Evolutionary conservation across 495 filamentous ascomycete species (phyloP).

Genomic region (Aspergillus biplanus): DNA sequence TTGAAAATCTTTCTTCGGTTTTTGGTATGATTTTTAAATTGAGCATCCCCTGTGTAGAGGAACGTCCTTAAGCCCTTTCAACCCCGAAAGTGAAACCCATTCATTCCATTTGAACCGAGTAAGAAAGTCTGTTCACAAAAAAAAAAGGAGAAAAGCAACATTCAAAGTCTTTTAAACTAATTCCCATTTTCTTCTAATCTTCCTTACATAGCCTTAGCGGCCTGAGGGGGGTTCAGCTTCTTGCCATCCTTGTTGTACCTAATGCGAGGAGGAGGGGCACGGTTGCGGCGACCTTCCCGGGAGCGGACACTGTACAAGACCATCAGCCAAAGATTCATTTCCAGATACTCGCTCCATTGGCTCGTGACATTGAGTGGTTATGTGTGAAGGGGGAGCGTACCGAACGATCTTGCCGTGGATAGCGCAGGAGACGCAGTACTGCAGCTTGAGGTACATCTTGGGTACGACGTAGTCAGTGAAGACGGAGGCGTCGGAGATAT

Average conservation of each 20-base stretch:
- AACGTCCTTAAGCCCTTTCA: slow-evolving; percentile 17
- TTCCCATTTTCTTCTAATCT: slow-evolving; percentile 45
- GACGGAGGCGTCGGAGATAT: slow-evolving; percentile 99
- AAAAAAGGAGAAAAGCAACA: slow-evolving; percentile 31
- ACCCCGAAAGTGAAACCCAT: slow-evolving; percentile 34
- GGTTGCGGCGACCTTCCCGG: slow-evolving; percentile 95
- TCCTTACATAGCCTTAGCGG: slow-evolving; percentile 65
- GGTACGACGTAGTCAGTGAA: slow-evolving; percentile 98
- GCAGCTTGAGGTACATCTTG: slow-evolving; percentile 99
- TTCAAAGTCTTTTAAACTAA: slow-evolving; percentile 34
- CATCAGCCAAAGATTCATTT: slow-evolving; percentile 21
- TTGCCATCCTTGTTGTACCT: slow-evolving; percentile 99
- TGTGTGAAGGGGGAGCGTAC: slow-evolving; percentile 58
- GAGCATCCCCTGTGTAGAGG: slow-evolving; percentile 9
- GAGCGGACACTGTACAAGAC: slow-evolving; percentile 81
- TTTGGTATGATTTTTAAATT: slow-evolving; percentile 19
- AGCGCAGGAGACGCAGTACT: slow-evolving; percentile 99
- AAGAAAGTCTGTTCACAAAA: slow-evolving; percentile 27
- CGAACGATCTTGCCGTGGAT: slow-evolving; percentile 99
- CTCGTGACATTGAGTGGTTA: background rate
- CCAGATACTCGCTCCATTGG: too few species aligned
- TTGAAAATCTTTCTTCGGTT: slow-evolving; percentile 19
- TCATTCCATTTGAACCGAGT: slow-evolving; percentile 32
- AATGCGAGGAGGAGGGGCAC: slow-evolving; percentile 93
- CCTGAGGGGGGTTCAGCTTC: slow-evolving; percentile 95